phyloP scores from a whole-genome alignment of 2,329 filamentous ascomycete species.

The Leptodontidium sp. region DNA sequence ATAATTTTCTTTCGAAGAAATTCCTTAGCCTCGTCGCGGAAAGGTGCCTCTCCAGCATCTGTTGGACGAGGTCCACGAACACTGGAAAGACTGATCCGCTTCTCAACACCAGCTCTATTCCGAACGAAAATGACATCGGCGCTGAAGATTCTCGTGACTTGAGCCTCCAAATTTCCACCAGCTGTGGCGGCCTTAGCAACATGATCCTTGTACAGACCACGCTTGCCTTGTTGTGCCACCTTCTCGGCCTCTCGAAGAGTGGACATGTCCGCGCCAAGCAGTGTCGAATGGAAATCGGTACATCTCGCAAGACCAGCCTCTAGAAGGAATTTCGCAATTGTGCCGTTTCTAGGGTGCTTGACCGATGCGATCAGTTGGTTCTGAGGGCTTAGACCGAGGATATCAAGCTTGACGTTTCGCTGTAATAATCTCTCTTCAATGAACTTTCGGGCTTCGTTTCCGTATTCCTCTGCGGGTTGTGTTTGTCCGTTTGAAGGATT shows the following conservation, averaged over 20 bases:
- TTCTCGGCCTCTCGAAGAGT: slow-evolving; percentile 86
- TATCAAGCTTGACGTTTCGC: slow-evolving; percentile 80
- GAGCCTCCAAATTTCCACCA: slow-evolving; percentile 76
- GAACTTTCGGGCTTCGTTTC: slow-evolving; percentile 87
- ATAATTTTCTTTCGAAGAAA: slow-evolving; percentile 93
- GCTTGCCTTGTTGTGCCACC: slow-evolving; percentile 77
- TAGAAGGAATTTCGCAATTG: slow-evolving; percentile 90
- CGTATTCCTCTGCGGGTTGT: slow-evolving; percentile 86
- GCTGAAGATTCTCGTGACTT: slow-evolving; percentile 84
- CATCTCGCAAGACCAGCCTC: slow-evolving; percentile 90
- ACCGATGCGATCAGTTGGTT: slow-evolving; percentile 89
- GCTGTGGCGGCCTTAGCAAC: slow-evolving; percentile 71
- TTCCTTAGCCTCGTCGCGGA: slow-evolving; percentile 93
- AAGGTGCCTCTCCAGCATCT: slow-evolving; percentile 87
- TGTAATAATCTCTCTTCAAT: slow-evolving; percentile 88
- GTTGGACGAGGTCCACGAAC: slow-evolving; percentile 90
- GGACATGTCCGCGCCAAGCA: slow-evolving; percentile 90
- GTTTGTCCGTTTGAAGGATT: slow-evolving; percentile 73
- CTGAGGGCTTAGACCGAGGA: slow-evolving; percentile 89
- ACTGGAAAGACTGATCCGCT: slow-evolving; percentile 91
- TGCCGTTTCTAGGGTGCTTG: slow-evolving; percentile 82
- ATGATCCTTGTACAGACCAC: slow-evolving; percentile 83
- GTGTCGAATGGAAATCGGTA: slow-evolving; percentile 93
- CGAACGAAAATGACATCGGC: slow-evolving; percentile 90
- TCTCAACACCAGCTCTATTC: slow-evolving; percentile 85